Evolutionary conservation across 2,329 filamentous ascomycete species (phyloP).

Genomic region (Hypoxylon sp.): DNA sequence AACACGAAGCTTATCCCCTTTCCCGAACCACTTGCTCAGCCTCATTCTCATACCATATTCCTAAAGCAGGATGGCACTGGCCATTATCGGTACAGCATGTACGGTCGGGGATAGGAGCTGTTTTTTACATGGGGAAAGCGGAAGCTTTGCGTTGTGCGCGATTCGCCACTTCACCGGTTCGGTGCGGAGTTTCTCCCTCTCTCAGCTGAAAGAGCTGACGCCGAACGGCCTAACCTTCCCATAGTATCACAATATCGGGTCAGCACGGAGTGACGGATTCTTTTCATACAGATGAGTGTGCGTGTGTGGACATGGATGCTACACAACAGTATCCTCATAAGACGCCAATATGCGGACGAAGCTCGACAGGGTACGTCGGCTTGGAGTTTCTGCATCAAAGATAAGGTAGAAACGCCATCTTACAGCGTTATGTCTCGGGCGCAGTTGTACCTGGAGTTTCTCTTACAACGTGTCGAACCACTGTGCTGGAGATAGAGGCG

Average conservation of each 20-base stretch:
- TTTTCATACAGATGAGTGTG: neutral
- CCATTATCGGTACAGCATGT: slow-evolving; percentile 3
- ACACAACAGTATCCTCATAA: neutral
- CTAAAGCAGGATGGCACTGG: neutral
- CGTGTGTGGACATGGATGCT: neutral
- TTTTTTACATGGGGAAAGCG: neutral
- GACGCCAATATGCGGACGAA: neutral
- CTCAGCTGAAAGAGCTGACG: slow-evolving; percentile 17
- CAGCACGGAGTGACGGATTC: slow-evolving; percentile 27
- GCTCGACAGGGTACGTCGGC: slow-evolving; percentile 8
- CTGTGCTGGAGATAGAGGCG: slow-evolving; percentile 15
- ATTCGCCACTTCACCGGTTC: slow-evolving; percentile 2
- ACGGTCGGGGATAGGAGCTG: slow-evolving; percentile 20
- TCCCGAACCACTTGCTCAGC: neutral
- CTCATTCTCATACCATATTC: neutral
- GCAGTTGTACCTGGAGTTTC: slow-evolving; percentile 34
- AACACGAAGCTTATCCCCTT: slow-evolving; percentile 25
- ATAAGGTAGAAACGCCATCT: slow-evolving; percentile 1
- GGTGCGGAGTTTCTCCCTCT: slow-evolving; percentile 36
- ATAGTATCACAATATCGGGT: neutral
- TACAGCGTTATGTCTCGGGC: neutral
- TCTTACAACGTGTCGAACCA: slow-evolving; percentile 24
- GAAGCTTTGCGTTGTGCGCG: neutral
- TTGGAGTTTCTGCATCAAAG: slow-evolving; percentile 34
- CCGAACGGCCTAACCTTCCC: neutral